These are phyloP conservation scores for Penicillium chermesinum DNA, from an alignment of 495 filamentous ascomycete species.

Conservation along the genomic window DNA sequence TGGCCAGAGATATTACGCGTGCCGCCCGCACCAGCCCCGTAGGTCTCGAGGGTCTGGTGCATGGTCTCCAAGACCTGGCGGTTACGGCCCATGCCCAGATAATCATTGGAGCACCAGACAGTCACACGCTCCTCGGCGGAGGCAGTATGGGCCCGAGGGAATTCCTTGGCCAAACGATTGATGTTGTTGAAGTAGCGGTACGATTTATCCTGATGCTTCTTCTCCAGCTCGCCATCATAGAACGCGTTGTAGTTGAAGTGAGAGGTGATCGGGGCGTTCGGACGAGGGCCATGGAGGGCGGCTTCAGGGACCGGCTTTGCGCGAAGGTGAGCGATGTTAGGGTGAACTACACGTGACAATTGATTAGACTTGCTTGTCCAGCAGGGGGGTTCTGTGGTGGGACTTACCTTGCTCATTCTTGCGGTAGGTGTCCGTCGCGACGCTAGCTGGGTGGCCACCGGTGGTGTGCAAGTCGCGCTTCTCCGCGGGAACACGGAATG, in stretches of 20 bases:
- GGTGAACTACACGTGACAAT: conserved; percentile 20
- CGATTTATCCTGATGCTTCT: conserved; percentile 99
- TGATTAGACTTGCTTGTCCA: conserved; percentile 4
- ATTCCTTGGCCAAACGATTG: conserved; percentile 94
- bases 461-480: conserved; percentile 80
- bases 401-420: conserved; percentile 55
- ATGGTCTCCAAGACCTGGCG: conserved; percentile 79
- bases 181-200: conserved; percentile 99
- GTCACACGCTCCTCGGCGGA: conserved; percentile 83
- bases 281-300: conserved; percentile 22
- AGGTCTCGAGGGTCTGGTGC: conserved; percentile 91
- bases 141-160: conserved; percentile 89
- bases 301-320: conserved; percentile 19
- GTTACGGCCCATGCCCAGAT: conserved; percentile 95
- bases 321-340: conserved; percentile 17
- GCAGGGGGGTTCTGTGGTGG: neutral
- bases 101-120: conserved; percentile 99
- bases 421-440: conserved; percentile 59
- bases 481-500: conserved; percentile 28
- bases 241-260: conserved; percentile 90
- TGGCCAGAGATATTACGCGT: conserved; percentile 98
- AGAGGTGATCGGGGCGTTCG: conserved; percentile 40
- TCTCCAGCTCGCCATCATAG: conserved; percentile 82
- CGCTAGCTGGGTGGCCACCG: conserved; percentile 63
- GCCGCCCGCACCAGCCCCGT: conserved; percentile 91